Conservation (phyloP, 208 protist species). For the Novymonas esmeraldas region DNA sequence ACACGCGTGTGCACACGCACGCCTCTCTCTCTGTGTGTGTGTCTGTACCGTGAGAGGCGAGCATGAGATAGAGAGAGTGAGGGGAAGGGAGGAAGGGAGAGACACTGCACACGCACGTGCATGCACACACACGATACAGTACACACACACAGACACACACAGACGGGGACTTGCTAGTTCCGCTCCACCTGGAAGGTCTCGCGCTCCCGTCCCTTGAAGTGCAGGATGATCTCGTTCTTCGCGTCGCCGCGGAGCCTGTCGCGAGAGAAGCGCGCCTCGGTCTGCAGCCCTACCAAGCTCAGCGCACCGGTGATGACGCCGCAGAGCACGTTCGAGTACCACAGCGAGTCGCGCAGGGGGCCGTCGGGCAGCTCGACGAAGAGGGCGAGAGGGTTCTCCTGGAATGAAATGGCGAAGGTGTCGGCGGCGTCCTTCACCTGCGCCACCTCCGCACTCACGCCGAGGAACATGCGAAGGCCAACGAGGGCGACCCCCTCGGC, state of each 20-base stretch:
- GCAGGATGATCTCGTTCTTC: constrained; percentile 88
- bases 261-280: constrained; percentile 80
- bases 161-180: no score
- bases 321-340: constrained; percentile 97
- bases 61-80: no score
- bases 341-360: constrained; percentile 77
- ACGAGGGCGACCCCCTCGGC: constrained; percentile 95
- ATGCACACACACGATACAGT: no score
- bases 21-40: neutral
- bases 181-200: constrained; percentile 82
- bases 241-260: constrained; percentile 91
- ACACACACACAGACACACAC: no score
- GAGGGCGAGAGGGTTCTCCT: constrained; percentile 96
- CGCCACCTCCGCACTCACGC: constrained; percentile 84
- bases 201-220: constrained; percentile 75
- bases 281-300: constrained; percentile 92
- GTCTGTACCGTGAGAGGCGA: no score
- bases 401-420: constrained; percentile 92
- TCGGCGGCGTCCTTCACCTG: constrained; percentile 83
- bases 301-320: constrained; percentile 96
- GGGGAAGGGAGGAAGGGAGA: neutral
- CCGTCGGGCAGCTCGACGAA: constrained; percentile 98
- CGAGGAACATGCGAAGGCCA: constrained; percentile 97
- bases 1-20: neutral
- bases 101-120: neutral